These are phyloP conservation scores for Sequoiadendron giganteum DNA, from an alignment of 75 land plant species.

Conservation along the genomic window DNA sequence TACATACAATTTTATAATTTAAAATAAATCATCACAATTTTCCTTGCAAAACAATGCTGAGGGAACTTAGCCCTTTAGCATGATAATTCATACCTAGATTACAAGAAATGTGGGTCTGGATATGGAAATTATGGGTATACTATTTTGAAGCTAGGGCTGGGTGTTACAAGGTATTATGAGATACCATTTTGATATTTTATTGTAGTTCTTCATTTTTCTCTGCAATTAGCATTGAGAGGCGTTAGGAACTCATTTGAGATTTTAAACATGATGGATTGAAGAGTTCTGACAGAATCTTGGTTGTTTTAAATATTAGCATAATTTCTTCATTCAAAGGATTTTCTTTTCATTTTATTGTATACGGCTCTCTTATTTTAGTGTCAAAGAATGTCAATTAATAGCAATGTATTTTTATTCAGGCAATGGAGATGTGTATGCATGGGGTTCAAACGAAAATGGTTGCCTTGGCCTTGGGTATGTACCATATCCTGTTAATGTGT, in stretches of 20 bases:
- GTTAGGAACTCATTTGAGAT: not conserved
- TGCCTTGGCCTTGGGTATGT: constrained; percentile 94
- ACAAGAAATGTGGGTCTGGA: not conserved
- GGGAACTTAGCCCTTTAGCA: not conserved
- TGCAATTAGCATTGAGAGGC: not conserved
- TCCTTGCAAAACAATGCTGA: not conserved
- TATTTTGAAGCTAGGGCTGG: not conserved
- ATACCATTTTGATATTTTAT: not conserved
- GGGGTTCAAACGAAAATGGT: constrained; percentile 98
- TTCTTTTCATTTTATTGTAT: not conserved
- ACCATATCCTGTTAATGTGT: not conserved
- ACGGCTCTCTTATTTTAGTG: not conserved
- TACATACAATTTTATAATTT: not conserved
- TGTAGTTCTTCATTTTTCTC: not conserved
- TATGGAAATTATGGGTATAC: not conserved
- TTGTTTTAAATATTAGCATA: constrained; percentile 2
- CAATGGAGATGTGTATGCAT: constrained; percentile 76
- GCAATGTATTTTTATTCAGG: constrained; percentile 26
- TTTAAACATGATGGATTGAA: not conserved
- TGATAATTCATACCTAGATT: not conserved
- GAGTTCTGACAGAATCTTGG: constrained; percentile 9
- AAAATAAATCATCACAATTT: not conserved
- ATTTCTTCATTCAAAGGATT: not conserved
- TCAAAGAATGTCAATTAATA: not conserved
- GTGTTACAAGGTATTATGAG: not conserved